phyloP scores from a whole-genome alignment of 2,329 filamentous ascomycete genomes.

The Diaporthe sp. region DNA sequence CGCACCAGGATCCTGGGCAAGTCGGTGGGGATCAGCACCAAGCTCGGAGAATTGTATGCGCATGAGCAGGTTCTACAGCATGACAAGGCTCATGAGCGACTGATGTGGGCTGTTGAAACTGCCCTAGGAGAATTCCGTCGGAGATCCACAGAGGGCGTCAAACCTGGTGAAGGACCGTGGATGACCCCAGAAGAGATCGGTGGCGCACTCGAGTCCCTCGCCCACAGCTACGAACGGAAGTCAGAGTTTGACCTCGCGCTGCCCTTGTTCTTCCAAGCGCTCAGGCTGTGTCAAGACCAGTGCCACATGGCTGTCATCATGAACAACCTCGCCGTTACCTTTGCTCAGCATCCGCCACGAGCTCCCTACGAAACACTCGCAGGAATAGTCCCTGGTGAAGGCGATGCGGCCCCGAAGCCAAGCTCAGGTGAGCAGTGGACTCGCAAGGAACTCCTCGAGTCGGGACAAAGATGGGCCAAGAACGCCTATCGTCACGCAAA shows the following conservation, averaged over 20 bases:
- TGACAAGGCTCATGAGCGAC: conserved; percentile 79
- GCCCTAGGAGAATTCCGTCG: conserved; percentile 80
- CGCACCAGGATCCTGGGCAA: conserved; percentile 80
- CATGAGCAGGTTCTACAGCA: conserved; percentile 81
- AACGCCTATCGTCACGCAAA: conserved; percentile 80
- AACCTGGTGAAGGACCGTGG: conserved; percentile 79
- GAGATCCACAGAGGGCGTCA: conserved; percentile 76
- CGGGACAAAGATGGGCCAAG: conserved; percentile 82
- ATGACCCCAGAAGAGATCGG: conserved; percentile 79
- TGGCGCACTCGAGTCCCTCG: conserved; percentile 82
- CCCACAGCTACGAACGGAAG: conserved; percentile 80
- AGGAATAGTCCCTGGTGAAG: conserved; percentile 38
- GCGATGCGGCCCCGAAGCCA: conserved; percentile 32
- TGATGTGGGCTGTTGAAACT: conserved; percentile 87
- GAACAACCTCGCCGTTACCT: conserved; percentile 84
- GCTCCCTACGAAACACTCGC: conserved; percentile 51
- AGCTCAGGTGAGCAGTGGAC: conserved; percentile 55
- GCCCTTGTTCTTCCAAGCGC: conserved; percentile 88
- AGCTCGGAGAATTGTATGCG: conserved; percentile 87
- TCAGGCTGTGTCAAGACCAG: conserved; percentile 74
- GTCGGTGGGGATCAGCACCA: conserved; percentile 82
- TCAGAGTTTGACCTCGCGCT: conserved; percentile 85
- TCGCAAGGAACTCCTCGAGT: conserved; percentile 73
- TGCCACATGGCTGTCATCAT: conserved; percentile 89
- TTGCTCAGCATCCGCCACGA: conserved; percentile 75